Evolutionary conservation across 345 rosid genomes (phyloP), one percentile per base, ranked within the genome.

Genomic region (Raphanus raphanistrum): DNA sequence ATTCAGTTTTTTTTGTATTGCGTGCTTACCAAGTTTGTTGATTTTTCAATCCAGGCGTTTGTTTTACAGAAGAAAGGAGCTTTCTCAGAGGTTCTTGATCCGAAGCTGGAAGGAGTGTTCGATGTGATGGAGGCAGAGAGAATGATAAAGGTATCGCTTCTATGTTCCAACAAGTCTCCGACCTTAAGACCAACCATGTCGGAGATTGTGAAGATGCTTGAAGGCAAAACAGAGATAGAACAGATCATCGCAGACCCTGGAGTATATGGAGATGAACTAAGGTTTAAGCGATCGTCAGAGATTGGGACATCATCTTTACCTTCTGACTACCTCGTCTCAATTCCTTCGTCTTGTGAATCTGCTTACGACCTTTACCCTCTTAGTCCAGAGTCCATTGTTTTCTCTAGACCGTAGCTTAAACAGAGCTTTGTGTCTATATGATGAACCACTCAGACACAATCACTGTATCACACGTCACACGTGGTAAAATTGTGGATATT

Each of bases 161-260:
- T 82, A 59, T 88, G 90, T 70, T 82, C 88, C 25, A 87, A 83
- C 70, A 84, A 60, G 21, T 86, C 87, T 4, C 87, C 86, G 0
- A 65, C 87, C 0, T 33, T 76, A 33, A 78, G 92, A 65, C 90
- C 92, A 25, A 76, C 48, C 8, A 88, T 88, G 90, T 88, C 88
- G 0, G 82, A 82, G 71, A 88, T 84, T 33, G 86, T 81, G 29
- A 82, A 66, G 57, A 85, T 85, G 90, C 81, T 86, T 32, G 82
- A 85, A 77, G 89, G 89, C 32, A 67, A 76, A 62, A 70, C 71
- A 6, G 11, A 50, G 8, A 60, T 85, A 26, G 77, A 76, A 0
- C 85, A 85, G 33, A 38, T 27, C 28, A 63, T 76, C 38, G 52
- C 76, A 0, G 82, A 84, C 13, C 84, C 82, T 13, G 75, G 80